Evolutionary conservation across 176 grass and related monocot species (phyloP), one percentile per base, ranked within the genome.

Genomic region (Aegilops tauschii): DNA sequence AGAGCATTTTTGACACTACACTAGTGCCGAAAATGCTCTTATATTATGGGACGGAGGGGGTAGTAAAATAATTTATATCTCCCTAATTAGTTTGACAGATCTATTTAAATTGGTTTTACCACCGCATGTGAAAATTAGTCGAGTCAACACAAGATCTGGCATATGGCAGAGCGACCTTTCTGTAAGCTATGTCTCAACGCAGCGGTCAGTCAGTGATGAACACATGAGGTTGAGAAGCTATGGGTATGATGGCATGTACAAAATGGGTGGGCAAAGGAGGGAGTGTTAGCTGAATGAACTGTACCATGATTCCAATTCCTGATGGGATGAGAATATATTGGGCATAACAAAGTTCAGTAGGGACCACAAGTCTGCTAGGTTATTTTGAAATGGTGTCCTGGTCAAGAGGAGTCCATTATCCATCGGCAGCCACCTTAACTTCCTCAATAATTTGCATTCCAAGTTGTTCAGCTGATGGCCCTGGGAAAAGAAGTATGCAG

Each of bases 241-340:
- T 14, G 8, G 14, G 31, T 66, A 21, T 62, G 32, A n/a, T 73
- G 1, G 7, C 25, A 61, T 21, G 21, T 61, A 67, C 21, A 68
- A 69, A 69, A 86, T 83, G 20, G 18, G 28, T 78, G 3, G 37
- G 9, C 12, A 82, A 20, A 23, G 76, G 13, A 7, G 79, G 52
- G 52, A 73, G 12, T 23, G 35, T 59, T 8, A 32, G 45, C 63
- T 25, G 17, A 21, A 58, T 65, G 76, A 44, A 68, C 6, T 31
- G 73, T 95, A 98, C 96, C 96, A 98, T 82, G 93, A 98, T 80
- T 95, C 92, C 66, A 98, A 92, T 78, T 98, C 96, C 23, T 85
- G n/a, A 80, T 95, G 92, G 21, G 92, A 98, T 76, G 93, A 89
- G 86, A 95, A 98, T 71, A 95, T 94, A 80, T 90, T 84, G 64